Percentiles rank a stretch among this genome's conserved stretches.
Conservation (phyloP, 129 eudicot genomes). For the Saposhnikovia divaricata region DNA sequence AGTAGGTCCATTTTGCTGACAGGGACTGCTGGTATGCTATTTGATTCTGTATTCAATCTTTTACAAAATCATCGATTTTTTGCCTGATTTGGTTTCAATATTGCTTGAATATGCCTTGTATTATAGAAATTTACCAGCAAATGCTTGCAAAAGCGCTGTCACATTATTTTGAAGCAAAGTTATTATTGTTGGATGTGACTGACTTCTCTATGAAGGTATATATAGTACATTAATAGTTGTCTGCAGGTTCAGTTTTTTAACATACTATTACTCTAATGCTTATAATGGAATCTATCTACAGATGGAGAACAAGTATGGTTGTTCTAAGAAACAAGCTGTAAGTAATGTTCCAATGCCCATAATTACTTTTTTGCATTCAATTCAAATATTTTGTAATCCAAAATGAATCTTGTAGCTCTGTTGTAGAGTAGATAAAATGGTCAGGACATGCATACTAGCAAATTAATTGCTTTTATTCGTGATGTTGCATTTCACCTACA, state of each 20-base stretch:
- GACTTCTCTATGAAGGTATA: slow-evolving; percentile 79
- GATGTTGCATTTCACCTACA: no score
- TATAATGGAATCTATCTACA: slow-evolving; percentile 22
- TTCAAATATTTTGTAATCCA: neutral
- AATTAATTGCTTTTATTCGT: no score
- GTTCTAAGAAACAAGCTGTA: slow-evolving; percentile 55
- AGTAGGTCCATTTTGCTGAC: slow-evolving; percentile 88
- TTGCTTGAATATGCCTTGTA: neutral
- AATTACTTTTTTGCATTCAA: neutral
- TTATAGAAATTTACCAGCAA: slow-evolving; percentile 66
- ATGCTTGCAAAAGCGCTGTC: slow-evolving; percentile 77
- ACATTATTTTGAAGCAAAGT: slow-evolving; percentile 69
- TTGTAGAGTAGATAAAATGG: no score
- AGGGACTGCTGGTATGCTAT: slow-evolving; percentile 68
- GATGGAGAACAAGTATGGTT: slow-evolving; percentile 91
- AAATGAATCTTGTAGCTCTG: no score
- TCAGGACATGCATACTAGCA: no score
- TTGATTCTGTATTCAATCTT: slow-evolving; percentile 13
- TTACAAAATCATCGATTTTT: slow-evolving; percentile 2
- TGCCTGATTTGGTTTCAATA: slow-evolving; percentile 8
- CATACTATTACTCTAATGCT: slow-evolving; percentile 19
- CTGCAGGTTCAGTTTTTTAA: neutral
- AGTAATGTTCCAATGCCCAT: slow-evolving; percentile 17
- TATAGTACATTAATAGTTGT: neutral
- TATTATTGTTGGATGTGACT: slow-evolving; percentile 57